Evolutionary conservation across 2,329 filamentous ascomycete species (phyloP).

Genomic region (Knoxdaviesia capensis): DNA sequence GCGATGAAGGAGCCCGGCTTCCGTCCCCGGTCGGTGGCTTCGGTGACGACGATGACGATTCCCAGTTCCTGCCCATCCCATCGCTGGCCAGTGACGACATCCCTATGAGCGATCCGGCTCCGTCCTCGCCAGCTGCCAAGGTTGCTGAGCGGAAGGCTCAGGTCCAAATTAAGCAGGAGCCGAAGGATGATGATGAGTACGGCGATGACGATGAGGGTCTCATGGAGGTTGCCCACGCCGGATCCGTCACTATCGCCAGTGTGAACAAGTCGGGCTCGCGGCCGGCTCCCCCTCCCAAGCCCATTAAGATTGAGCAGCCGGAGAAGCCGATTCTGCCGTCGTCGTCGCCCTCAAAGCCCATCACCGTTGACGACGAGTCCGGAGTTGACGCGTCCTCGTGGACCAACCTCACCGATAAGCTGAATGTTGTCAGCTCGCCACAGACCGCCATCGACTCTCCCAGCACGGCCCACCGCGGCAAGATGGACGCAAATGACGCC

Average conservation of each 20-base stretch:
- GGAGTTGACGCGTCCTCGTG: conserved; percentile 62
- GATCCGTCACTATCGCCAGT: conserved; percentile 44
- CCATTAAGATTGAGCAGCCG: conserved; percentile 23
- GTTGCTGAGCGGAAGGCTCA: conserved; percentile 51
- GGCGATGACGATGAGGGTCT: conserved; percentile 65
- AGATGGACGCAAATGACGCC: conserved; percentile 67
- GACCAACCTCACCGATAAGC: conserved; percentile 68
- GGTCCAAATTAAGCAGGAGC: conserved; percentile 22
- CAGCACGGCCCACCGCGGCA: conserved; percentile 44
- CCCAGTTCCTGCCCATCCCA: conserved; percentile 33
- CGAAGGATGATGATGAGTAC: conserved; percentile 45
- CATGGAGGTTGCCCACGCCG: conserved; percentile 72
- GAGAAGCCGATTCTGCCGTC: conserved; percentile 48
- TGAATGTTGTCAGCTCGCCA: conserved; percentile 61
- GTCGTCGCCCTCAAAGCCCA: conserved; percentile 46
- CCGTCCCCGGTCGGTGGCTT: conserved; percentile 18
- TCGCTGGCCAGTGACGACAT: conserved; percentile 45
- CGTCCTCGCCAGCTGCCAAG: conserved; percentile 72
- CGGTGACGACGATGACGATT: conserved; percentile 35
- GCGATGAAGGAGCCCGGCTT: conserved; percentile 20
- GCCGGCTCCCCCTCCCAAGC: conserved; percentile 49
- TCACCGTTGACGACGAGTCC: conserved; percentile 1
- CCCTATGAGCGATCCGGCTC: conserved; percentile 71
- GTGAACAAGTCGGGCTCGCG: conserved; percentile 74
- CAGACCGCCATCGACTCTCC: too few relatives aligned